A percentile compares a stretch with the other conserved stretches of the same genome.
These are phyloP conservation scores for Aegilops tauschii DNA, from an alignment of 176 grass and related monocot genomes.

Conservation along the genomic window DNA sequence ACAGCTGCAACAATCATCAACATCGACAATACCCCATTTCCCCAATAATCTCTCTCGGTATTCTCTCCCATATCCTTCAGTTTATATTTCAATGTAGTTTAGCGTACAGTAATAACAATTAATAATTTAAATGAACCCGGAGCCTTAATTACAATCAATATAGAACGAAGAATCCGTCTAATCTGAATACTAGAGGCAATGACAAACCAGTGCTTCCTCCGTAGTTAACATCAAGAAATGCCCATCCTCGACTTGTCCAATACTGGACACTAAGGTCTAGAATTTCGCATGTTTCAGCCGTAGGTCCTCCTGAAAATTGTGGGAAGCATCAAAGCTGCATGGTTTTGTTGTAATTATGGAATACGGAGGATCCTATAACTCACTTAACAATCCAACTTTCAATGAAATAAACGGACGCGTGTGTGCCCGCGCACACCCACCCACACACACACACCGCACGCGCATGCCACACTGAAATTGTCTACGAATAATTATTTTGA, in stretches of 20 bases:
- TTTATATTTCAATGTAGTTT: constrained; percentile 3
- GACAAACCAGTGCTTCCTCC: constrained; percentile 87
- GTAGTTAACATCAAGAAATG: constrained; percentile 94
- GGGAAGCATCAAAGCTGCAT: not conserved
- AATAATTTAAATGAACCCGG: not conserved
- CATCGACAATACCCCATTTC: constrained; percentile 86
- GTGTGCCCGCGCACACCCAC: too few relatives aligned
- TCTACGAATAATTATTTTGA: not conserved
- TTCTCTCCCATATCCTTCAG: constrained; percentile 90
- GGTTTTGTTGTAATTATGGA: constrained; percentile 17
- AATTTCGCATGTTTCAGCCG: constrained; percentile 57
- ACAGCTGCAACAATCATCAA: constrained; percentile 89
- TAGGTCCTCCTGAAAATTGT: constrained; percentile 75
- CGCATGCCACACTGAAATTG: not conserved
- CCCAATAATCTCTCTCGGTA: constrained; percentile 78
- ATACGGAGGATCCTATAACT: not conserved
- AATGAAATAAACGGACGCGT: not conserved
- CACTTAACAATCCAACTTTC: constrained; percentile 2
- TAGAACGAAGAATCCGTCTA: not conserved
- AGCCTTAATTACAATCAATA: not conserved
- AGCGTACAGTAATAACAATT: not conserved
- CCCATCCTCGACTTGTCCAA: constrained; percentile 97
- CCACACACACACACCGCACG: not conserved
- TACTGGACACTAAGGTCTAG: constrained; percentile 85
- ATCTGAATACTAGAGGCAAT: not conserved